Evolutionary conservation across 1,284 basidiomycete species (phyloP).

Genomic region (Ceratobasidium sp.): DNA sequence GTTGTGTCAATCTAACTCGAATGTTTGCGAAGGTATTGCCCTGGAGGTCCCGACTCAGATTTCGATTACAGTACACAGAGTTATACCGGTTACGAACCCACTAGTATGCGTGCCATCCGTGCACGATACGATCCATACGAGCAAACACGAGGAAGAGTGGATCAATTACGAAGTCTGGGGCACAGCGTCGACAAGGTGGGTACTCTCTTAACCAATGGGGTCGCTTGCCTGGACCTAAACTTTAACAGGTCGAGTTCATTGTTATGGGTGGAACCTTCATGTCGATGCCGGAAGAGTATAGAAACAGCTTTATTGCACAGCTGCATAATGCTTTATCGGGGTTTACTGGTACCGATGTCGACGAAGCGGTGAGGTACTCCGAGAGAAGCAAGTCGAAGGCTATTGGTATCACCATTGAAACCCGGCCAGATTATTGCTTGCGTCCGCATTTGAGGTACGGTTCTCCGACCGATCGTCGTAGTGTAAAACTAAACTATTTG

Average conservation of each 20-base stretch:
- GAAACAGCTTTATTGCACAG: conserved; percentile 93
- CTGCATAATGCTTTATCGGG: conserved; percentile 97
- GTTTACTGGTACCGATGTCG: conserved; percentile 91
- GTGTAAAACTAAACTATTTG: background rate
- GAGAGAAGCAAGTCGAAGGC: conserved; percentile 98
- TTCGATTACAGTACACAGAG: conserved; percentile 99
- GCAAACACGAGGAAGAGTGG: conserved; percentile 93
- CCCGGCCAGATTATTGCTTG: conserved; percentile 97
- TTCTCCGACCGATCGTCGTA: background rate
- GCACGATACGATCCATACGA: conserved; percentile 99
- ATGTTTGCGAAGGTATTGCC: conserved; percentile 81
- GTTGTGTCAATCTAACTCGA: conserved; percentile 29
- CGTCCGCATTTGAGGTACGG: conserved; percentile 90
- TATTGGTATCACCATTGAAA: conserved; percentile 99
- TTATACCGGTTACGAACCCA: conserved; percentile 97
- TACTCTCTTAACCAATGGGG: conserved; percentile 6
- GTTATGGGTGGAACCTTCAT: conserved; percentile 99
- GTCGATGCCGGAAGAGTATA: conserved; percentile 98
- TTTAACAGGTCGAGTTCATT: conserved; percentile 91
- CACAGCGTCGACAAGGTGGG: conserved; percentile 97
- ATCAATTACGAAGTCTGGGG: conserved; percentile 93
- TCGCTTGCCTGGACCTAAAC: background rate
- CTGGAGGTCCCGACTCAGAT: conserved; percentile 98
- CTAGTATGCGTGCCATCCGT: conserved; percentile 98
- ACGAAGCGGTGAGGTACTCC: conserved; percentile 97